Percentiles rank a stretch among this genome's conserved stretches.
Evolutionary conservation across 805 yeast species (phyloP).

Genomic region (Candida taoyuanica): DNA sequence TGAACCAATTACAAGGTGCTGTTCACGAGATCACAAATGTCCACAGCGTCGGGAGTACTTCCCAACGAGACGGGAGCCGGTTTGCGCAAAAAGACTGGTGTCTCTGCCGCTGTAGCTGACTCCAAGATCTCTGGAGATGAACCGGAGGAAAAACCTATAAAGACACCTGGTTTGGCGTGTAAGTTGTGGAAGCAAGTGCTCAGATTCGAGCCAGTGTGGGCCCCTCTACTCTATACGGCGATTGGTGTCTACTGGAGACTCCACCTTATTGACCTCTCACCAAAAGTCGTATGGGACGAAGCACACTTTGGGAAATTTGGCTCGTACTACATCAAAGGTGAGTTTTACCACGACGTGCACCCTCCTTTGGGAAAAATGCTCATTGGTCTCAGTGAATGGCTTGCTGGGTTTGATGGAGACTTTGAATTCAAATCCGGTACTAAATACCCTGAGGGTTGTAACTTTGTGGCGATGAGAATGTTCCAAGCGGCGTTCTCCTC

Average conservation of each 20-base stretch:
- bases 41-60: constrained; percentile 7
- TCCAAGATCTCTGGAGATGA: not conserved
- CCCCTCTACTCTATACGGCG: constrained; percentile 41
- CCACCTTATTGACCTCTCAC: constrained; percentile 50
- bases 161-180: constrained; percentile 1
- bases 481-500: constrained; percentile 70
- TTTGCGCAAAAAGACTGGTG: constrained; percentile 2
- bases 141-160: not conserved
- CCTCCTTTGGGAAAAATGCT: constrained; percentile 85
- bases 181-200: constrained; percentile 2
- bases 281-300: constrained; percentile 81
- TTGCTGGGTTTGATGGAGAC: constrained; percentile 81
- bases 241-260: constrained; percentile 53
- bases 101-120: not conserved
- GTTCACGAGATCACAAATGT: constrained; percentile 1
- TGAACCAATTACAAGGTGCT: too few relatives aligned
- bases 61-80: constrained; percentile 7
- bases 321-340: constrained; percentile 71
- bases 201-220: constrained; percentile 24
- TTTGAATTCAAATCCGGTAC: constrained; percentile 70
- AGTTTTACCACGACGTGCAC: constrained; percentile 82
- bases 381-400: constrained; percentile 70
- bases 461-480: constrained; percentile 61
- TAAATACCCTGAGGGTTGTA: constrained; percentile 54
- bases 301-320: constrained; percentile 90